phyloP scores from a whole-genome alignment of 495 filamentous ascomycete species.

The Podospora anserina region DNA sequence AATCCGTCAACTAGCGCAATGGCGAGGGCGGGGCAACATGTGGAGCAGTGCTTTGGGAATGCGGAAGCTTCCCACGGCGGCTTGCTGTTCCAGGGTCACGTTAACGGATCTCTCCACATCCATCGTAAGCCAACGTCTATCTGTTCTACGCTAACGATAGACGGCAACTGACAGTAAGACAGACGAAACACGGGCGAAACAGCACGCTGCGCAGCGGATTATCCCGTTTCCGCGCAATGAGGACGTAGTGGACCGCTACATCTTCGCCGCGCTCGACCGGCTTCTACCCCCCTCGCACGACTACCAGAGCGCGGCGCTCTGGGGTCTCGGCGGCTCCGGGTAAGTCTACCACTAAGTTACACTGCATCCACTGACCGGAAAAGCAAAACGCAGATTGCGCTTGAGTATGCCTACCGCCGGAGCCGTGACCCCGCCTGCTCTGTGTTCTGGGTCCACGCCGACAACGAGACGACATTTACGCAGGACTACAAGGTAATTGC shows the following conservation, averaged over 20 bases:
- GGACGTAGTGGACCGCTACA: conserved; percentile 16
- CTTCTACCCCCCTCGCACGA: conserved; percentile 14
- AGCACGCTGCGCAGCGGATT: conserved; percentile 4
- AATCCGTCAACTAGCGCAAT: not conserved
- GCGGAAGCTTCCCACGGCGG: not conserved
- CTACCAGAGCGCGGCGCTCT: conserved; percentile 22
- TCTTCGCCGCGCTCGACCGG: conserved; percentile 12
- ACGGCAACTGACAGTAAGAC: not conserved
- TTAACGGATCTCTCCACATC: not conserved
- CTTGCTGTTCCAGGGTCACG: conserved; percentile 2
- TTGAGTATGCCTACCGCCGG: conserved; percentile 32
- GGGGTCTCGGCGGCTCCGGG: conserved; percentile 25
- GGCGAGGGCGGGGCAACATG: not conserved
- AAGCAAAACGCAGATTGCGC: conserved; percentile 30
- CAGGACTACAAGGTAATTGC: conserved; percentile 33
- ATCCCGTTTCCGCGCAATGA: conserved; percentile 23
- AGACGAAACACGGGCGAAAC: not conserved
- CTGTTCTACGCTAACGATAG: not conserved
- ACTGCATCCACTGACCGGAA: conserved; percentile 4
- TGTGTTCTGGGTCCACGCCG: conserved; percentile 37
- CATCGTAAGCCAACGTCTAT: conserved; percentile 3
- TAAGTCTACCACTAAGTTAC: conserved; percentile 11
- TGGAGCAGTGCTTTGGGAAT: not conserved
- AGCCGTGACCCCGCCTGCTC: conserved; percentile 25
- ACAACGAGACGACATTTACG: conserved; percentile 26